These are phyloP conservation scores for Cladorrhinum samala DNA, from an alignment of 495 filamentous ascomycete genomes.

Conservation along the genomic window DNA sequence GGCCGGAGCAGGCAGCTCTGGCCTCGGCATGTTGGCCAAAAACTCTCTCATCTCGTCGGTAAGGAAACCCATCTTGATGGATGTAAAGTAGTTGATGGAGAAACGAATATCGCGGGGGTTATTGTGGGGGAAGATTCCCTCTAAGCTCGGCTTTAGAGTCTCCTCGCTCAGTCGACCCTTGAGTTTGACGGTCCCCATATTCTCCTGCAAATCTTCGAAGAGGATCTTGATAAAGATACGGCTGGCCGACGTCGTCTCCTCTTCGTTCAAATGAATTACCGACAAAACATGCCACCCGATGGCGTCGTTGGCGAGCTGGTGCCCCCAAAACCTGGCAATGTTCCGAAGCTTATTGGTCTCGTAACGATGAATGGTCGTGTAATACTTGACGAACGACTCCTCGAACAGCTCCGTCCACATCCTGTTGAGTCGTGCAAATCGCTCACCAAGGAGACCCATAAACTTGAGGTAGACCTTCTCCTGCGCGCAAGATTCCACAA, in stretches of 20 bases:
- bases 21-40: conserved; percentile 78
- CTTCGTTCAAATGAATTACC: conserved; percentile 83
- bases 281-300: conserved; percentile 88
- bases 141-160: conserved; percentile 66
- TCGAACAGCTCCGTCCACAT: conserved; percentile 92
- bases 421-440: conserved; percentile 91
- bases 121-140: conserved; percentile 85
- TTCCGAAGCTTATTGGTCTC: conserved; percentile 92
- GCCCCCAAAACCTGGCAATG: conserved; percentile 90
- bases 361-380: conserved; percentile 94
- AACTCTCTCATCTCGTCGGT: conserved; percentile 93
- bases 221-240: conserved; percentile 98
- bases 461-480: conserved; percentile 96
- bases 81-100: conserved; percentile 98
- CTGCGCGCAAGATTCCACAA: conserved; percentile 92
- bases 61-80: conserved; percentile 87
- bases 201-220: conserved; percentile 86
- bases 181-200: conserved; percentile 74
- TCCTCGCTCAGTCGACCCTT: conserved; percentile 71
- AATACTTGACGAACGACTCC: conserved; percentile 81
- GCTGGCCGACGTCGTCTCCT: conserved; percentile 90
- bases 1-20: conserved; percentile 59
- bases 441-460: conserved; percentile 87
- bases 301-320: conserved; percentile 78
- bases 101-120: conserved; percentile 87